These are phyloP conservation scores for Viridothelium virens DNA, from an alignment of 495 filamentous ascomycete species.

Conservation along the genomic window DNA sequence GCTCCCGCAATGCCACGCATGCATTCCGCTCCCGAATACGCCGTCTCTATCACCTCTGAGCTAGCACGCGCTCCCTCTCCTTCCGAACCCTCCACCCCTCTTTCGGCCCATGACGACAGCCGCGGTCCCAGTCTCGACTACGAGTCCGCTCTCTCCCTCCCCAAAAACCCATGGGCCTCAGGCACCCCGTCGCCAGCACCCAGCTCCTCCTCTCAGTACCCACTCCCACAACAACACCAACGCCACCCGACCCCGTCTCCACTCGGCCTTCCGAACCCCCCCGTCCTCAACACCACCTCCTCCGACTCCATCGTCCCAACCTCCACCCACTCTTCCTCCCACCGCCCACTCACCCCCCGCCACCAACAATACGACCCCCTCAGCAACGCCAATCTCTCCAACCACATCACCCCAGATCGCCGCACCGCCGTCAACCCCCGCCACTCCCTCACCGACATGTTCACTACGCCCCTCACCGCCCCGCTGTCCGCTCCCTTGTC, in stretches of 20 bases:
- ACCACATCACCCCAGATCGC: constrained; percentile 15
- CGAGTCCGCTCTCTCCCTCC: not conserved
- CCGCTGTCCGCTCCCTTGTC: constrained; percentile 29
- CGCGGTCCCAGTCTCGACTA: not conserved
- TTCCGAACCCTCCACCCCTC: not conserved
- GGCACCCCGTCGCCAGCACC: constrained; percentile 10
- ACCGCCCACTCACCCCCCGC: constrained; percentile 6
- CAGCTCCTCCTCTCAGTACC: constrained; percentile 13
- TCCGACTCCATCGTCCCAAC: constrained; percentile 27
- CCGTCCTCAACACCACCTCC: constrained; percentile 15
- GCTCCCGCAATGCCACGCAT: not conserved
- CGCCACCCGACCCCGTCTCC: not conserved
- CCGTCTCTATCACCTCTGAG: not conserved
- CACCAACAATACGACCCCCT: too few species aligned
- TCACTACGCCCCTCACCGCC: constrained; percentile 28
- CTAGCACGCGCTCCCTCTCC: not conserved
- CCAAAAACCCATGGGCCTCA: constrained; percentile 2
- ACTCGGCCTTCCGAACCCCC: constrained; percentile 5
- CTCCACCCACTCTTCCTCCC: constrained; percentile 15
- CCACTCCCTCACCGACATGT: constrained; percentile 26
- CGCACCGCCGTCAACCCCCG: constrained; percentile 16
- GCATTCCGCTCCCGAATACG: constrained; percentile 15
- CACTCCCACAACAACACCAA: not conserved
- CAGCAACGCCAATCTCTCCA: constrained; percentile 14
- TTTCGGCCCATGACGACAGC: not conserved